Base-by-base conservation (phyloP, 202 grass and related monocot species). In the Setaria viridis region DNA sequence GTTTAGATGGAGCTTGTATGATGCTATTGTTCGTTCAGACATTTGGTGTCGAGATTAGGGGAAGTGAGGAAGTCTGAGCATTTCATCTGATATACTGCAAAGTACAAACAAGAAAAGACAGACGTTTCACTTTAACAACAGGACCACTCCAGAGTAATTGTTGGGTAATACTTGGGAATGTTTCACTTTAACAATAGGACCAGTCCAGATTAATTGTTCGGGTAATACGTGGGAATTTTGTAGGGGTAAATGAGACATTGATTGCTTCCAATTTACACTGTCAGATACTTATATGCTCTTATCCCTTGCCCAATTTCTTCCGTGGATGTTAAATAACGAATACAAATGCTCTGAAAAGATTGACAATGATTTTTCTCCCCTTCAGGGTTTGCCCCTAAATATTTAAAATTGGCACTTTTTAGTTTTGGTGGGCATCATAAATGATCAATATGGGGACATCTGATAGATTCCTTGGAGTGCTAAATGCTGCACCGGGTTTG, bases 401-500 rank as follows among this genome's bases (percentile, higher is more conserved):
- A 60, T 46, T 55, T 8, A 32, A 3, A 30, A 6, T 62, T 33
- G 25, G 25, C 41, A 32, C 56, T 74, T 88, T 74, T 88, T 88
- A 81, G 76, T 92, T 81, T n/a, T 84, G 82, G 79, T 55, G 45
- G 80, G 84, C 86, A 6, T 88, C 81, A 78, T 76, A 76, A 63
- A 84, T 84, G 78, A 88, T 88, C 33, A 80, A 80, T 33, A 21
- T 74, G 63, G 89, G 76, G 17, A 80, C 58, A 42, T 87, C 86
- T 62, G 78, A 67, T 67, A 48, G 88, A 43, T 68, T 83, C 79
- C 83, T 88, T 66, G 81, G 83, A 82, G 42, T 86, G 86, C 90
- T 94, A 76, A 80, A 90, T 84, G 80, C 53, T 72, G 75, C 77
- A n/a, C 46, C 58, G 72, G 77, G 75, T 72, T 78, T 83, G 70